A percentile compares a stretch with the other conserved stretches of the same genome.
Conservation (phyloP, 352 stramenopile species). For the Phytophthora crassamura region DNA sequence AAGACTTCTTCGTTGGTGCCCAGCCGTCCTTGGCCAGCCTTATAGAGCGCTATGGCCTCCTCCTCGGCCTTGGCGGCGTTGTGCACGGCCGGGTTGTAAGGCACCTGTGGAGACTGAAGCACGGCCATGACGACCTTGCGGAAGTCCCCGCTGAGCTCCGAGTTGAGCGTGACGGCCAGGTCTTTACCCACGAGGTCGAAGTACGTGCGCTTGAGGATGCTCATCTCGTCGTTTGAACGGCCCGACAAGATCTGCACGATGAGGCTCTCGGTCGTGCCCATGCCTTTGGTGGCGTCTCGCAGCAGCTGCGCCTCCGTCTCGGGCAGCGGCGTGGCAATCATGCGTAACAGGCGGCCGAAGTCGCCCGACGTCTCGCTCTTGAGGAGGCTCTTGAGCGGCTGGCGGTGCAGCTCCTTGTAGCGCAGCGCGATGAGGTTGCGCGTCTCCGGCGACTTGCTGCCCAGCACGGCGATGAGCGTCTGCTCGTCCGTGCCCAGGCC, state of each 20-base stretch:
- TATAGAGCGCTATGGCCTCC: conserved; percentile 74
- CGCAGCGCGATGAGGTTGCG: conserved; percentile 72
- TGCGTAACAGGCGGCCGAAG: conserved; percentile 70
- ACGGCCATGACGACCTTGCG: conserved; percentile 78
- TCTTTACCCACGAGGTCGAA: conserved; percentile 76
- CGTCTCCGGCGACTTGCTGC: conserved; percentile 70
- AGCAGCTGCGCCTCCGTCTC: conserved; percentile 78
- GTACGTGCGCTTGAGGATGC: conserved; percentile 83
- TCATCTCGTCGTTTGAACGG: conserved; percentile 82
- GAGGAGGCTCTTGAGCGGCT: conserved; percentile 61
- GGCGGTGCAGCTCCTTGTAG: conserved; percentile 74
- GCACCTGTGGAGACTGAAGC: conserved; percentile 54
- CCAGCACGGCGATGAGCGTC: conserved; percentile 71
- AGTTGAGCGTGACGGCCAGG: conserved; percentile 65
- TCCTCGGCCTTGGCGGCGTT: conserved; percentile 70
- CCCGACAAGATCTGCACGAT: conserved; percentile 74
- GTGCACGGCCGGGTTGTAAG: conserved; percentile 72
- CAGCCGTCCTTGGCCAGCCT: conserved; percentile 72
- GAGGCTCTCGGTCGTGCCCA: conserved; percentile 75
- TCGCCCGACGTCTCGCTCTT: conserved; percentile 80
- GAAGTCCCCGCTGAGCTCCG: conserved; percentile 79
- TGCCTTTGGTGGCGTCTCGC: conserved; percentile 70
- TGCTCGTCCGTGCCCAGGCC: conserved; percentile 81
- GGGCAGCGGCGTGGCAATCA: conserved; percentile 77
- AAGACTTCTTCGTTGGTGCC: conserved; percentile 83